These are phyloP conservation scores for Xylariaceae sp. DNA, from an alignment of 2,329 filamentous ascomycete genomes.

Conservation along the genomic window DNA sequence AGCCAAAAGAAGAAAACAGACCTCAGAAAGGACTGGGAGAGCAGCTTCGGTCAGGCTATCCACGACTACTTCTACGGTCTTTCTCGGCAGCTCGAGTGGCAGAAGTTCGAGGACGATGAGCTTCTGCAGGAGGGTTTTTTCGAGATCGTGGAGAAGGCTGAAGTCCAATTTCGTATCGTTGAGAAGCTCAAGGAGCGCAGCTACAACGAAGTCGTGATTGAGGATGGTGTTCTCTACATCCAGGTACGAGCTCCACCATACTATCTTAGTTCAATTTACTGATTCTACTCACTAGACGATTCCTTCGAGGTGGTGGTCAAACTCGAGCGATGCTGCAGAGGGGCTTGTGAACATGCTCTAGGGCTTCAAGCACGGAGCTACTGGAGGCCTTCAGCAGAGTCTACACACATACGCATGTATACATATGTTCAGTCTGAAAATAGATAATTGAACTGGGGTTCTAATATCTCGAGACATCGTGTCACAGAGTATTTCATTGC, in stretches of 20 bases:
- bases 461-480: too few species aligned
- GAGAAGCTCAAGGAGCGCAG: conserved; percentile 40
- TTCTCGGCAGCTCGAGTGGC: conserved; percentile 38
- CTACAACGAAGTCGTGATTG: conserved; percentile 47
- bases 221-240: conserved; percentile 50
- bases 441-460: too few species aligned
- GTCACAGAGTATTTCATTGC: too few species aligned
- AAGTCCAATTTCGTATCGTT: conserved; percentile 46
- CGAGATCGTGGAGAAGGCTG: conserved; percentile 43
- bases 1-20: conserved; percentile 30
- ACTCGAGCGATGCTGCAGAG: conserved; percentile 19
- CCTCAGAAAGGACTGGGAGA: conserved; percentile 42
- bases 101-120: conserved; percentile 49
- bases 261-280: background rate
- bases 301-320: conserved; percentile 22
- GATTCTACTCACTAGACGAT: conserved; percentile 17
- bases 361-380: background rate
- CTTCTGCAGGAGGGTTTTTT: conserved; percentile 48
- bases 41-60: conserved; percentile 40
- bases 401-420: too few species aligned
- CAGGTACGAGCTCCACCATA: conserved; percentile 36
- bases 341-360: conserved; percentile 29
- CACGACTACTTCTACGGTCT: conserved; percentile 45
- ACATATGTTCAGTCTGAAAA: too few species aligned
- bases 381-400: too few species aligned